Conservation (phyloP, 2,329 filamentous ascomycete genomes). For the Beauveria sp. region DNA sequence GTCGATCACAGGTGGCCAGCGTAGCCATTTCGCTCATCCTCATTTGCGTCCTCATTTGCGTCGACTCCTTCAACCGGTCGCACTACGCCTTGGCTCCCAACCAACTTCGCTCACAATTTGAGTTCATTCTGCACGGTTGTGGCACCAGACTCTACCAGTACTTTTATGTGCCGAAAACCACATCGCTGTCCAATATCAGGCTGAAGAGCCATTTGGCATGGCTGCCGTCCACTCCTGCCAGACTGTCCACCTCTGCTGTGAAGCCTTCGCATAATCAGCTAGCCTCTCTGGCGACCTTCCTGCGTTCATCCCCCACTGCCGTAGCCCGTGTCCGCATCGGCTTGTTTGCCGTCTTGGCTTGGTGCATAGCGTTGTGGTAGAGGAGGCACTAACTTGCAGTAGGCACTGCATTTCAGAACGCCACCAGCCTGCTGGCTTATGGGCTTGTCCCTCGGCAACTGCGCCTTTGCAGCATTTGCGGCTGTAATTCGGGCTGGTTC, state of each 20-base stretch:
- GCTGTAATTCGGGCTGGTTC: neutral
- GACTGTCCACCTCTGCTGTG: neutral
- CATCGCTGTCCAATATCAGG: neutral
- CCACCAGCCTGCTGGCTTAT: conserved; percentile 2
- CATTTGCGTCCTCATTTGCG: neutral
- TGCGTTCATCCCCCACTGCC: neutral
- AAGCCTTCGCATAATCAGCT: neutral
- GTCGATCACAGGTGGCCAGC: neutral
- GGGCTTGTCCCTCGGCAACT: conserved; percentile 8
- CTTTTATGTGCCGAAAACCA: too few species aligned
- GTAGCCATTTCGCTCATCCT: neutral
- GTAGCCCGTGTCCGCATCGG: conserved; percentile 4
- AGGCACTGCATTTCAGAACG: conserved; percentile 1
- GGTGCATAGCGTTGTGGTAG: conserved; percentile 1
- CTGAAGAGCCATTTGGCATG: neutral
- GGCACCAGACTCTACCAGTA: too few species aligned
- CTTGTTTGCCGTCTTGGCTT: conserved; percentile 10
- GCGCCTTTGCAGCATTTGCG: neutral
- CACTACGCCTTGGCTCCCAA: neutral
- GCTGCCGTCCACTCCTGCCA: neutral
- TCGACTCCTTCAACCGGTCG: neutral
- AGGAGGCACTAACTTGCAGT: too few species aligned
- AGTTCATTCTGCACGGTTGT: neutral
- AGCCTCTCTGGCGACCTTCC: neutral
- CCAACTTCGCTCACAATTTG: neutral